Conservation (phyloP, 306 rosid genomes). For the Lotus japonicus region DNA sequence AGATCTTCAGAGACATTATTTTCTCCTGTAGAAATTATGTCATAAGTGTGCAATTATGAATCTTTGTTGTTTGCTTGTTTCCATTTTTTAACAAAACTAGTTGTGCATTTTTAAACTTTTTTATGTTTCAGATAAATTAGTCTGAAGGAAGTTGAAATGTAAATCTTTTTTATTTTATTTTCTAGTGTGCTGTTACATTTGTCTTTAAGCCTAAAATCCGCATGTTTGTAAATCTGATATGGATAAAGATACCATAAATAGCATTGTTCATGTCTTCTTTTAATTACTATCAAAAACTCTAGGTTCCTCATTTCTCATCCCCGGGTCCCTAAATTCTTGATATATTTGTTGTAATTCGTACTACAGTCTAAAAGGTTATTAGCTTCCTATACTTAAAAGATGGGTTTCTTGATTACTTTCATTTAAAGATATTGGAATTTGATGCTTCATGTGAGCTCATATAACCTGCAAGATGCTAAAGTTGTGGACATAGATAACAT, state of each 20-base stretch:
- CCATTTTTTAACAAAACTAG: neutral
- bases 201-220: neutral
- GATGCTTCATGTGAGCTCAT: neutral
- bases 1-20: slow-evolving; percentile 17
- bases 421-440: neutral
- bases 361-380: neutral
- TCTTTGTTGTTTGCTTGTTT: slow-evolving; percentile 6
- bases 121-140: neutral
- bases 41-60: neutral
- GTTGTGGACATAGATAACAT: neutral
- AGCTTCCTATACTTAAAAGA: neutral
- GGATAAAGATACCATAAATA: neutral
- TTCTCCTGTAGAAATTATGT: neutral
- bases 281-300: neutral
- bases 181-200: neutral
- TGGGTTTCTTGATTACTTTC: slow-evolving; percentile 8
- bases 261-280: neutral
- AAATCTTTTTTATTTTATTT: neutral
- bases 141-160: neutral
- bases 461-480: slow-evolving; percentile 3
- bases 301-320: neutral
- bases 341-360: neutral
- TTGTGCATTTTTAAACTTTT: neutral
- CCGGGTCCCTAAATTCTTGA: neutral
- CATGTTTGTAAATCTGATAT: neutral